Evolutionary conservation across 805 yeast genomes (phyloP), one percentile per base, ranked within the genome.

Genomic region (Cyberlindnera sargentensis): DNA sequence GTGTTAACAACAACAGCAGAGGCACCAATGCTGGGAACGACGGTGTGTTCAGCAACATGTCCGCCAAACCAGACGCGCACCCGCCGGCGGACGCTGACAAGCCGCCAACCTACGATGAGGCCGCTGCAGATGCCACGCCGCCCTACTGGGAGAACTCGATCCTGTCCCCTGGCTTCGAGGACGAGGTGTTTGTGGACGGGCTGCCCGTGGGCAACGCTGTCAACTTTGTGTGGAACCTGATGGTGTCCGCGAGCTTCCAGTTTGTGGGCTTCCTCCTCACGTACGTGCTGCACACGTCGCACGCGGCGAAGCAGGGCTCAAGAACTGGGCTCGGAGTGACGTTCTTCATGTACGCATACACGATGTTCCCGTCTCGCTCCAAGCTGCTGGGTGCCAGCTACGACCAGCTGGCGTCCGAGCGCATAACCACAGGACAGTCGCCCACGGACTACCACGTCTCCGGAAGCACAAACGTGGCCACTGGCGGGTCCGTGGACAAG

Each of bases 71-170:
- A 5, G 91, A 82, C 39, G 42, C 57, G 2, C 50, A 53, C 24
- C 51, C 56, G 8, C 53, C 47, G 8, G 51, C 47, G 7, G 62
- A 60, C 6, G 63, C 68, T 8, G 90, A 83, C 47, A 68, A 68
- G 30, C 82, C 86, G 23, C 98, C 98, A 3, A 72, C 95, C 1
- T 93, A 93, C 64, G 96, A 87, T 44, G 98, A 90, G 59, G 98
- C 96, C 0, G 87, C 96, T 0, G 84, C 88, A 3, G 99, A 93
- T 60, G 77, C 93, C 11, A 80, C 95, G 0, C 99, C 99, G 1
- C 95, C 96, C 34, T 93, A 93, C 64, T 93, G 97, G 95, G 99
- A 93, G 63, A 78, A 90, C 6, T 78, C 93, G 0, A 79, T 87
- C 35, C 73, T 89, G 58, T 76, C 87, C 5, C 85, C 95, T 5